Evolutionary conservation across 2,329 filamentous ascomycete species (phyloP).

Genomic region (Xylariaceae sp.): DNA sequence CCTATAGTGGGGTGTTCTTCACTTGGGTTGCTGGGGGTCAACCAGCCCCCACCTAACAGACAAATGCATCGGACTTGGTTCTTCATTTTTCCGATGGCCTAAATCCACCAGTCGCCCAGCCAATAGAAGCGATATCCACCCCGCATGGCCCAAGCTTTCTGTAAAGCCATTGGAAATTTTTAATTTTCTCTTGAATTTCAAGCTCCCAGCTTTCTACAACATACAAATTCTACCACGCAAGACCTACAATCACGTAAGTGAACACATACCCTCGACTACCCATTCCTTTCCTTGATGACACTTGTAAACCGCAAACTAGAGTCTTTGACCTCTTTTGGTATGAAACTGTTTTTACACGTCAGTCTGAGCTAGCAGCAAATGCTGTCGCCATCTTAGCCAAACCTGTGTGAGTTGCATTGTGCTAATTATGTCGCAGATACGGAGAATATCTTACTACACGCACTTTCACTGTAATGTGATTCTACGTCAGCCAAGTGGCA

Average conservation of each 20-base stretch:
- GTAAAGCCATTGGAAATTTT: slow-evolving; percentile 25
- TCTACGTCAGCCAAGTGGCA: slow-evolving; percentile 8
- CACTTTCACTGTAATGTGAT: not conserved
- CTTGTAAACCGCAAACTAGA: slow-evolving; percentile 82
- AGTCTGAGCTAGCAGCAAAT: slow-evolving; percentile 75
- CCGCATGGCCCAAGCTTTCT: slow-evolving; percentile 7
- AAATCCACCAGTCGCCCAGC: not conserved
- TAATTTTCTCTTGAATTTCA: slow-evolving; percentile 13
- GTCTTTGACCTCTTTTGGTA: slow-evolving; percentile 84
- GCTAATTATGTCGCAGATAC: slow-evolving; percentile 33
- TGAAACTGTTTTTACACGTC: slow-evolving; percentile 93
- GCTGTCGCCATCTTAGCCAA: not conserved
- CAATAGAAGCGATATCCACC: slow-evolving; percentile 6
- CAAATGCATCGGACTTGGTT: slow-evolving; percentile 3
- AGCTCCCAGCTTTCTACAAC: slow-evolving; percentile 17
- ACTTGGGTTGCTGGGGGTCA: too few relatives aligned
- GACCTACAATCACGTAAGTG: slow-evolving; percentile 20
- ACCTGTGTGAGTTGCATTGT: slow-evolving; percentile 18
- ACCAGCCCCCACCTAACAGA: too few relatives aligned
- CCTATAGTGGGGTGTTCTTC: too few relatives aligned
- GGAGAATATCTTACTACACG: too few relatives aligned
- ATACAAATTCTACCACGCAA: slow-evolving; percentile 11
- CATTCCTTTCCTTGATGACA: slow-evolving; percentile 69
- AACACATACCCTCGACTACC: not conserved
- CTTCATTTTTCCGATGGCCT: slow-evolving; percentile 17